These are phyloP conservation scores for Triadica sebifera DNA, from an alignment of 345 rosid genomes.

Conservation along the genomic window DNA sequence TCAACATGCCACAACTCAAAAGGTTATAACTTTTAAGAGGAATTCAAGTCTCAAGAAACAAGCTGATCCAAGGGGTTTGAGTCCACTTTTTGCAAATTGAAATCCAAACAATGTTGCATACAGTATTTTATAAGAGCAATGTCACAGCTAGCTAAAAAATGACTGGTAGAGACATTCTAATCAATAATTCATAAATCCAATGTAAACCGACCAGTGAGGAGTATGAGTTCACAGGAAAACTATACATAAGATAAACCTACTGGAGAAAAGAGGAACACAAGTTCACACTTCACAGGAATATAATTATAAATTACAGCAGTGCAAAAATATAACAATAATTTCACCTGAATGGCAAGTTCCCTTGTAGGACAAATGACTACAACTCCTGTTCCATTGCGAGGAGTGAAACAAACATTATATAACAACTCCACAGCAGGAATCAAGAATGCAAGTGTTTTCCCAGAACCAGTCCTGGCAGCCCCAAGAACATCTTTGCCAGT, in stretches of 20 bases:
- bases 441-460: conserved; percentile 92
- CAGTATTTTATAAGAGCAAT: background rate
- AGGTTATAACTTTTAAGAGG: background rate
- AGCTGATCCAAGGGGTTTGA: background rate
- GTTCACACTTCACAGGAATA: background rate
- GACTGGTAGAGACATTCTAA: background rate
- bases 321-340: background rate
- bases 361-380: conserved; percentile 94
- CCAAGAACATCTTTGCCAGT: conserved; percentile 95
- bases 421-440: conserved; percentile 89
- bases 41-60: background rate
- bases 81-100: background rate
- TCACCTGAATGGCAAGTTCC: conserved; percentile 97
- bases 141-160: background rate
- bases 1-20: background rate
- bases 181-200: background rate
- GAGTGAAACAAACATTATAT: conserved; percentile 56
- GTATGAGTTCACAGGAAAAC: too few relatives aligned
- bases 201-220: background rate
- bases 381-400: conserved; percentile 83
- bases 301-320: background rate
- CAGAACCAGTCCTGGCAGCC: conserved; percentile 98
- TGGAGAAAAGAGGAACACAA: background rate
- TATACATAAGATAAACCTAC: background rate
- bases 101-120: background rate